These are phyloP conservation scores for Metschnikowia borealis DNA, from an alignment of 805 yeast genomes.

Conservation along the genomic window DNA sequence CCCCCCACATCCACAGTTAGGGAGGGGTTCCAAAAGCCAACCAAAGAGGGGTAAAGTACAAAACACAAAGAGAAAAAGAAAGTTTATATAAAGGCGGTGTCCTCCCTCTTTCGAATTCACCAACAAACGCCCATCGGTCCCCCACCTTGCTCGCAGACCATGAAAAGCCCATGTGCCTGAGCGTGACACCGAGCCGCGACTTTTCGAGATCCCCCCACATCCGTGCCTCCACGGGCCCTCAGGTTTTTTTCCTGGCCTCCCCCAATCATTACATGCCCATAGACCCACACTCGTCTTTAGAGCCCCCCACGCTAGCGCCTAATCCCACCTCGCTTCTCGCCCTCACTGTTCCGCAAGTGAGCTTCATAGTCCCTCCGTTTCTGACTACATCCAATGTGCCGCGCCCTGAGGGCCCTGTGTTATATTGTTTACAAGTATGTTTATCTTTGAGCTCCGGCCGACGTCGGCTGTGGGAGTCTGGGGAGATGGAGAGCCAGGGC, in stretches of 20 bases:
- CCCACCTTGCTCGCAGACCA: not conserved
- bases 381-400: constrained; percentile 3
- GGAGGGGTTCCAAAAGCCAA: too few relatives aligned
- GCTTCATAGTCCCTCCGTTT: not conserved
- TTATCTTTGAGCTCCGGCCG: not conserved
- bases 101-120: too few relatives aligned
- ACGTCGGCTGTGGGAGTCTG: not conserved
- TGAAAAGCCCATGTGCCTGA: not conserved
- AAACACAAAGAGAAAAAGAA: too few relatives aligned
- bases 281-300: not conserved
- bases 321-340: not conserved
- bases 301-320: not conserved
- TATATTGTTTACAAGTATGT: constrained; percentile 6
- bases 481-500: too few relatives aligned
- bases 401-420: constrained; percentile 2
- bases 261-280: not conserved
- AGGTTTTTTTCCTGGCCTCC: constrained; percentile 2
- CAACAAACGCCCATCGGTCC: not conserved
- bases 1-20: not conserved
- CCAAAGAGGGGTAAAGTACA: too few relatives aligned
- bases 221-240: constrained; percentile 3
- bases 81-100: too few relatives aligned
- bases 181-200: constrained; percentile 5
- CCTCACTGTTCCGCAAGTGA: not conserved
- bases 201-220: constrained; percentile 5